Conservation (phyloP, 768 basidiomycete genomes). For the Kwoniella bestiolae region DNA sequence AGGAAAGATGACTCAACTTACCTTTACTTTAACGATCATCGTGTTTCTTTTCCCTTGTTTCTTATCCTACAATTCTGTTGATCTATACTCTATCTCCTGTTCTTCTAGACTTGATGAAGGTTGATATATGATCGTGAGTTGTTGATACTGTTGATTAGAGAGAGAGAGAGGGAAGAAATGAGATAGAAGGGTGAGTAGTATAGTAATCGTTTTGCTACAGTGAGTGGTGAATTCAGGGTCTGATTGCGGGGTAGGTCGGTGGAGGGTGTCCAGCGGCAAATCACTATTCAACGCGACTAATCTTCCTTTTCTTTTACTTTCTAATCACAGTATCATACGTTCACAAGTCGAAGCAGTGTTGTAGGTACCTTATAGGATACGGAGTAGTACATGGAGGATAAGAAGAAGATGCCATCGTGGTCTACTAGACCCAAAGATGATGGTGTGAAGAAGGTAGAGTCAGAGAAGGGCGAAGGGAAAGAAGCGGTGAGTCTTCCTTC, state of each 20-base stretch:
- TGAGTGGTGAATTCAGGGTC: constrained; percentile 17
- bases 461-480: not conserved
- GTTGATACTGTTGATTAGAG: not conserved
- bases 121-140: not conserved
- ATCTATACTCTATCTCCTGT: not conserved
- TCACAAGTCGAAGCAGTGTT: not conserved
- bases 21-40: constrained; percentile 57
- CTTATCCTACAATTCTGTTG: not conserved
- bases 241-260: constrained; percentile 19
- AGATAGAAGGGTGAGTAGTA: not conserved
- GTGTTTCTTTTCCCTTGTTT: constrained; percentile 9
- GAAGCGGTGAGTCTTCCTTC: constrained; percentile 4
- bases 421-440: not conserved
- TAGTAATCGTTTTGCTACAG: constrained; percentile 3
- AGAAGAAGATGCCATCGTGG: not conserved
- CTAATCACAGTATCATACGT: not conserved
- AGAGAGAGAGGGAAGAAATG: not conserved
- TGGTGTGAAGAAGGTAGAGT: not conserved
- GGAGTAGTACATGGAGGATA: not conserved
- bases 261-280: constrained; percentile 23
- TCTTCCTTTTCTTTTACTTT: not conserved
- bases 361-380: not conserved
- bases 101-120: not conserved
- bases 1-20: constrained; percentile 28
- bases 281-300: not conserved